phyloP scores from a whole-genome alignment of 495 filamentous ascomycete species.

The Gamarada debralockiae region DNA sequence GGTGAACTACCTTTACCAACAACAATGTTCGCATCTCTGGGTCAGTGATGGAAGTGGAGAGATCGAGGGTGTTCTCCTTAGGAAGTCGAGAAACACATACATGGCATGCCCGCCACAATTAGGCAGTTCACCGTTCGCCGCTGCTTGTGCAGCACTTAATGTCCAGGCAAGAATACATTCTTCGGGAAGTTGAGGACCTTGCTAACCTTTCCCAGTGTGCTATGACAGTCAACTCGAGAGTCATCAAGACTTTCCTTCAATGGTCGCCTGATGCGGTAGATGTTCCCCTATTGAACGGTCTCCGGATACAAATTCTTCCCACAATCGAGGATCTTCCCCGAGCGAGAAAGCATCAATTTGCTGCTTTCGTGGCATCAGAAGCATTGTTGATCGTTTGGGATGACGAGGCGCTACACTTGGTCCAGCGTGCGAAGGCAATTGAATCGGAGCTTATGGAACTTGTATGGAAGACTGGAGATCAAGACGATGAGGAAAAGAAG shows the following conservation, averaged over 20 bases:
- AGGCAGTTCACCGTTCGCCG: constrained; percentile 50
- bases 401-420: constrained; percentile 66
- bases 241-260: constrained; percentile 69
- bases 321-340: constrained; percentile 63
- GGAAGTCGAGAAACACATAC: constrained; percentile 62
- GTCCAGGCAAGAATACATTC: constrained; percentile 48
- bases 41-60: constrained; percentile 60
- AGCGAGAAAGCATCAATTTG: constrained; percentile 70
- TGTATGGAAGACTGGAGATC: constrained; percentile 57
- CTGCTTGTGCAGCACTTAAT: constrained; percentile 63
- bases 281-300: constrained; percentile 70
- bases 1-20: constrained; percentile 78
- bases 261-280: constrained; percentile 68
- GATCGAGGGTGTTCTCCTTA: constrained; percentile 66
- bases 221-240: constrained; percentile 76
- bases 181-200: neutral
- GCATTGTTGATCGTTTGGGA: constrained; percentile 71
- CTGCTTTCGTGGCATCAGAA: constrained; percentile 69
- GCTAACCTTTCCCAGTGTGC: constrained; percentile 48
- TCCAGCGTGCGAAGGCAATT: constrained; percentile 61
- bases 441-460: constrained; percentile 71
- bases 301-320: constrained; percentile 69
- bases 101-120: constrained; percentile 64
- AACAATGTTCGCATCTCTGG: constrained; percentile 69
- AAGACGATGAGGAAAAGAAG: constrained; percentile 48